Conservation (phyloP, 2,329 filamentous ascomycete species). For the Dactylella cylindrospora region DNA sequence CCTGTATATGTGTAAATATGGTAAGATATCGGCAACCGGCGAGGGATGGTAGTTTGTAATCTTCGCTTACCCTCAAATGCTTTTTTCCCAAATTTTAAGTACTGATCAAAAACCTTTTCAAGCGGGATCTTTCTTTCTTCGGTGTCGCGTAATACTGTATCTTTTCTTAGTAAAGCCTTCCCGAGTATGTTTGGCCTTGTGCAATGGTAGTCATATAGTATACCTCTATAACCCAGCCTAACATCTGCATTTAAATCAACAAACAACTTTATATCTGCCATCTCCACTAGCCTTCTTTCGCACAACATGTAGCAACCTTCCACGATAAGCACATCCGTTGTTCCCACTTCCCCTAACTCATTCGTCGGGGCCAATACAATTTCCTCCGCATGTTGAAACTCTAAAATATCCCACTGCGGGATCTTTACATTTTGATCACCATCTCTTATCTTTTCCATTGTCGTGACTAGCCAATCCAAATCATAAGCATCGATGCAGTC, state of each 20-base stretch:
- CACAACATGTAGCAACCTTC: conserved; percentile 47
- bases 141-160: conserved; percentile 45
- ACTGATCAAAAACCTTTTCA: conserved; percentile 47
- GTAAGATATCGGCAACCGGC: conserved; percentile 1
- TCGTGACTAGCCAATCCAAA: conserved; percentile 45
- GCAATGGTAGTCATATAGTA: background rate
- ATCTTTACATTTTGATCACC: conserved; percentile 28
- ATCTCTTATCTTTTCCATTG: conserved; percentile 31
- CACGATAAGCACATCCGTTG: conserved; percentile 46
- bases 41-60: background rate
- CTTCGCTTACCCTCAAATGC: conserved; percentile 46
- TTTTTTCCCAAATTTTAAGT: conserved; percentile 47
- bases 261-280: conserved; percentile 46
- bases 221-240: conserved; percentile 37
- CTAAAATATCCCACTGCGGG: conserved; percentile 34
- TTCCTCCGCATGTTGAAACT: conserved; percentile 18
- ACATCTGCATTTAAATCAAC: conserved; percentile 47
- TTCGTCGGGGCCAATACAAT: conserved; percentile 9
- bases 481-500: conserved; percentile 46
- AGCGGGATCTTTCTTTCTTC: conserved; percentile 44
- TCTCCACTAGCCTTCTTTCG: conserved; percentile 44
- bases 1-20: conserved; percentile 9
- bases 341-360: conserved; percentile 12
- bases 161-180: conserved; percentile 24
- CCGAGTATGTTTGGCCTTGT: background rate